phyloP scores from a whole-genome alignment of 2,329 filamentous ascomycete species.

The Zasmidium citrigriseum region DNA sequence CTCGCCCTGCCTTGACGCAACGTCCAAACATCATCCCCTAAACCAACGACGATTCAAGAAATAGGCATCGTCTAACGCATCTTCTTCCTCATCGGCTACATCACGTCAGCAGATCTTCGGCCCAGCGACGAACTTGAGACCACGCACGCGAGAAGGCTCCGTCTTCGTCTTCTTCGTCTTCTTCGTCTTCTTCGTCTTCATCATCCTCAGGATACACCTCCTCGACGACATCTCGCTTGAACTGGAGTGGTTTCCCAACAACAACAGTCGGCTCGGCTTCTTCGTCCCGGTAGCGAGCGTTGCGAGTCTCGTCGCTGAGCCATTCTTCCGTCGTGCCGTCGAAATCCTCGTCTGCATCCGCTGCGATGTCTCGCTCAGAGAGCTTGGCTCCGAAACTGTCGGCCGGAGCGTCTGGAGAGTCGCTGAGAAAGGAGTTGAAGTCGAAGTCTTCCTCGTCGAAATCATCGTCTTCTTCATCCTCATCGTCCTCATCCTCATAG shows the following conservation, averaged over 20 bases:
- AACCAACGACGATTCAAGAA: not conserved
- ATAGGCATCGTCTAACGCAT: not conserved
- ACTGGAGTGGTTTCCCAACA: not conserved
- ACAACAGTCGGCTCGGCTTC: not conserved
- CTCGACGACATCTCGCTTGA: not conserved
- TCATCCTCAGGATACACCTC: not conserved
- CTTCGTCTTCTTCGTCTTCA: not conserved
- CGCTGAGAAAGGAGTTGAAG: not conserved
- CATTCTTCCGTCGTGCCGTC: not conserved
- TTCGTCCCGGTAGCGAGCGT: not conserved
- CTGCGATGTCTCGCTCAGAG: not conserved
- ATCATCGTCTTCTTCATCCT: not conserved
- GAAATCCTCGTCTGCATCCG: not conserved
- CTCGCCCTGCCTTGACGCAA: not conserved
- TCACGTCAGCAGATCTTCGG: conserved; percentile 1
- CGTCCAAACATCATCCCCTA: not conserved
- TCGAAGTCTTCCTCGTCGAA: not conserved
- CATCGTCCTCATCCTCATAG: not conserved
- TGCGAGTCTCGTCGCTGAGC: not conserved
- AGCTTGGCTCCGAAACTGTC: not conserved
- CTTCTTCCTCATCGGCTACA: not conserved
- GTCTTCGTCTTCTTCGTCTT: not conserved
- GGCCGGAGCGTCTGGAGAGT: not conserved
- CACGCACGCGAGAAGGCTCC: not conserved
- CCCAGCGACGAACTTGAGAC: conserved; percentile 5